Evolutionary conservation across 352 stramenopile genomes (phyloP).

Genomic region (Phytophthora foliorum): DNA sequence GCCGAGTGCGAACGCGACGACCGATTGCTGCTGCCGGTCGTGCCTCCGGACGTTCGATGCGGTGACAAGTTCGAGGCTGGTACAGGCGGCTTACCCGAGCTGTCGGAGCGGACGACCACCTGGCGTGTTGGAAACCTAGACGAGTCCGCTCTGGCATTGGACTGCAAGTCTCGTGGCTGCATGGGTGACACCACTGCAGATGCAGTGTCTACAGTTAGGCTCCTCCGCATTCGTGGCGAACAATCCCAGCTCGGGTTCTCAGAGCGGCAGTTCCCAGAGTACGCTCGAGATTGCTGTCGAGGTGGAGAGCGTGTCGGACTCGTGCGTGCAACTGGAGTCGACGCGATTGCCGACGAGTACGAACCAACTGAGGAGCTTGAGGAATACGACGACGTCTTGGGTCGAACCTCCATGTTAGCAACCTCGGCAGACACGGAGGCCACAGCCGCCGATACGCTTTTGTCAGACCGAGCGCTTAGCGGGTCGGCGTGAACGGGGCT

Average conservation of each 20-base stretch:
- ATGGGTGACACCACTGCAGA: constrained; percentile 13
- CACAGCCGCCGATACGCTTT: constrained; percentile 26
- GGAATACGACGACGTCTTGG: constrained; percentile 32
- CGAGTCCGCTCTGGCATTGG: constrained; percentile 13
- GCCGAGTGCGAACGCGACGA: constrained; percentile 28
- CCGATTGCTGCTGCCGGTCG: constrained; percentile 13
- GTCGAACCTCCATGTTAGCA: constrained; percentile 16
- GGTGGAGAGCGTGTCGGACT: constrained; percentile 7
- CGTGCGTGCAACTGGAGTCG: constrained; percentile 6
- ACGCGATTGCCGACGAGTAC: constrained; percentile 21
- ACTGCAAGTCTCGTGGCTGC: constrained; percentile 8
- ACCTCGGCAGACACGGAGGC: constrained; percentile 18
- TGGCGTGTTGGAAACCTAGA: constrained; percentile 2
- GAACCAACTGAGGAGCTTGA: constrained; percentile 29
- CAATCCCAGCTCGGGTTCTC: constrained; percentile 18
- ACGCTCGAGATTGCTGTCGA: constrained; percentile 14
- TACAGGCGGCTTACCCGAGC: constrained; percentile 28
- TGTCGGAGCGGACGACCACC: constrained; percentile 10
- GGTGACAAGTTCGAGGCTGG: constrained; percentile 18
- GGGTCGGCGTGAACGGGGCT: constrained; percentile 20
- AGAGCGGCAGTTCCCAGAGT: constrained; percentile 31
- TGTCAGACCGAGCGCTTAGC: constrained; percentile 23
- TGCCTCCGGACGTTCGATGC: constrained; percentile 10
- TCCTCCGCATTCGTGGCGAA: constrained; percentile 9
- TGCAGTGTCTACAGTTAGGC: constrained; percentile 5